Percentiles rank a stretch among this genome's conserved stretches.
phyloP scores from a whole-genome alignment of 148 eudicot species.

The Cornus florida region DNA sequence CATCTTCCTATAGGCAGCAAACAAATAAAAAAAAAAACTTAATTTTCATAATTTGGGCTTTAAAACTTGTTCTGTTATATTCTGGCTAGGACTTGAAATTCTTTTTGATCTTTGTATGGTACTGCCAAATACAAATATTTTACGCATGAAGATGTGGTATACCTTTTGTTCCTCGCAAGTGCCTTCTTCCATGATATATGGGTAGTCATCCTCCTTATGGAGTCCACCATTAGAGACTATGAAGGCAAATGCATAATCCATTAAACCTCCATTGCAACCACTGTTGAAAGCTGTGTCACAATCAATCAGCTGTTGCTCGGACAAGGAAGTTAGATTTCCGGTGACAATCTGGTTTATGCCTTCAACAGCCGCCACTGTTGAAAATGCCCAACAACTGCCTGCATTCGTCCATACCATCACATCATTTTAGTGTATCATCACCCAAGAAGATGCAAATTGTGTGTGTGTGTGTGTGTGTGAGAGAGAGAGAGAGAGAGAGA shows the following conservation, averaged over 20 bases:
- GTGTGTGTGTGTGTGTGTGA: neutral
- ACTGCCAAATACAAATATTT: no score
- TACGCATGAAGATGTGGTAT: neutral
- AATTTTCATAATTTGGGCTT: no score
- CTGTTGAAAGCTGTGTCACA: constrained; percentile 47
- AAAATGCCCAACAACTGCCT: constrained; percentile 81
- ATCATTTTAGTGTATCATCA: neutral
- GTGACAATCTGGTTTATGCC: constrained; percentile 68
- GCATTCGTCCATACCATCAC: neutral
- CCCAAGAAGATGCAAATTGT: neutral
- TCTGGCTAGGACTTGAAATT: no score
- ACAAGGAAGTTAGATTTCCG: constrained; percentile 46
- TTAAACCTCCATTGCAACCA: constrained; percentile 61
- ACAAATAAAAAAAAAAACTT: neutral
- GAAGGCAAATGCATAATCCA: constrained; percentile 57
- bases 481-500: neutral
- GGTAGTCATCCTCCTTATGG: constrained; percentile 60
- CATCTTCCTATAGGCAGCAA: constrained; percentile 28
- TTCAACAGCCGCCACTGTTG: constrained; percentile 62
- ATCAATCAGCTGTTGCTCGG: constrained; percentile 63
- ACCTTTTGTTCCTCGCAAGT: constrained; percentile 48
- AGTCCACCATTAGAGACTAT: constrained; percentile 47
- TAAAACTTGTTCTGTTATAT: neutral
- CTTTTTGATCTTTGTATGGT: no score
- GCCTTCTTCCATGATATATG: constrained; percentile 57